Percentiles rank a stretch among this genome's conserved stretches.
These are phyloP conservation scores for Boletus subparvulus DNA, from an alignment of 768 basidiomycete species.

Conservation along the genomic window DNA sequence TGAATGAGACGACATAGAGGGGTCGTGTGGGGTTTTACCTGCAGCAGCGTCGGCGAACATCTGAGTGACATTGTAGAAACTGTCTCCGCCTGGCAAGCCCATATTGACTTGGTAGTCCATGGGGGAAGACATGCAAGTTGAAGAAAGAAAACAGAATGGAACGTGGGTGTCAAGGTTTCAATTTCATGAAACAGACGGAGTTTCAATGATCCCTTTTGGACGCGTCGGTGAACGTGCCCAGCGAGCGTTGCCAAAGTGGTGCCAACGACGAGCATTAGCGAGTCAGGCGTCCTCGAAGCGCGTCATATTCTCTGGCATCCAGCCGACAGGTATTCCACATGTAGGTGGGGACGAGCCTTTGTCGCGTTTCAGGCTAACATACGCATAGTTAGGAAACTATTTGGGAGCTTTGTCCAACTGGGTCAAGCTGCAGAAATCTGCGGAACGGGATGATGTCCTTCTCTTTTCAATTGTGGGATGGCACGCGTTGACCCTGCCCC, in stretches of 20 bases:
- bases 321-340: constrained; percentile 90
- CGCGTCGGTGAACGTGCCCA: constrained; percentile 5
- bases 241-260: constrained; percentile 3
- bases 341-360: constrained; percentile 40
- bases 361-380: constrained; percentile 2
- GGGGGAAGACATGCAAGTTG: constrained; percentile 1
- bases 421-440: constrained; percentile 73
- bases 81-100: constrained; percentile 53
- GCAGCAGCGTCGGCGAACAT: constrained; percentile 58
- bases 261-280: constrained; percentile 8
- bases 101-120: constrained; percentile 19
- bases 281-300: constrained; percentile 22
- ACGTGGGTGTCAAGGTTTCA: background rate
- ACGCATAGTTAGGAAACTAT: constrained; percentile 82
- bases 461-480: constrained; percentile 90
- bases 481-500: constrained; percentile 92
- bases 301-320: constrained; percentile 86
- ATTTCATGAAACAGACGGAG: constrained; percentile 26
- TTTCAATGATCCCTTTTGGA: constrained; percentile 27
- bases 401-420: constrained; percentile 89
- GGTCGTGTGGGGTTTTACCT: constrained; percentile 42
- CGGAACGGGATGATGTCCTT: constrained; percentile 57
- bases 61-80: constrained; percentile 62
- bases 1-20: constrained; percentile 4
- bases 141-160: background rate